Base-by-base conservation (phyloP, 257 asterid genomes). In the Scutellaria galericulata region DNA sequence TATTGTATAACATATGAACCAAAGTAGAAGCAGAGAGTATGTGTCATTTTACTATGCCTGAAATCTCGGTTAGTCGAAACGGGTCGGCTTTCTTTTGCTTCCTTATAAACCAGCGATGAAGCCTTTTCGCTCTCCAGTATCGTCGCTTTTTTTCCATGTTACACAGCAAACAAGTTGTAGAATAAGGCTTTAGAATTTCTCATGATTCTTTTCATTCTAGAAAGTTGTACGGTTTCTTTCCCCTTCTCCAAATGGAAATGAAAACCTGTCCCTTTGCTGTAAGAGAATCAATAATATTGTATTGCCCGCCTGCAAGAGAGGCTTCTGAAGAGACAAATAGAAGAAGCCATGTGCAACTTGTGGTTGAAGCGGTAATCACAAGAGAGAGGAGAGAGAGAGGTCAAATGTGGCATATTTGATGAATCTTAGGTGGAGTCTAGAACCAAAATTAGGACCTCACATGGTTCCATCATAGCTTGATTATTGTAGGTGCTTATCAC, bases 61-160 rank as follows among this genome's bases (percentile, higher is more conserved):
- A 81, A 73, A 71, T 42, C 9, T 81, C 85, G 27, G 44, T 64
- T 4, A 72, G 78, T 68, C 68, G 75, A 24, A 70, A 80, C 3
- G 80, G 80, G 58, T 90, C 82, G n/a, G 81, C 79, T 77, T 59
- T 86, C 86, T 86, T 93, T 15, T 78, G 79, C 81, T 82, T 87
- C 79, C 90, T 81, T 13, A 73, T 62, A 77, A 93, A 86, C 96
- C 95, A 93, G 78, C 84, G 78, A 13, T 56, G 86, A 58, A 90
- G 74, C 83, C 72, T 82, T 47, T 63, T 79, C 3, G 75, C 73
- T 61, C 78, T 85, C 68, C 77, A 80, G 58, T 24, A 77, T 14
- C 75, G 65, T 22, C 79, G 79, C 78, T 83, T 81, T 78, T 61
- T 80, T 76, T 83, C 96, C 97, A 92, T 88, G 73, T 69, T 74